A percentile compares a stretch with the other conserved stretches of the same genome.
phyloP scores from a whole-genome alignment of 176 grass and related monocot species.

The Cenchrus fungigraminus region DNA sequence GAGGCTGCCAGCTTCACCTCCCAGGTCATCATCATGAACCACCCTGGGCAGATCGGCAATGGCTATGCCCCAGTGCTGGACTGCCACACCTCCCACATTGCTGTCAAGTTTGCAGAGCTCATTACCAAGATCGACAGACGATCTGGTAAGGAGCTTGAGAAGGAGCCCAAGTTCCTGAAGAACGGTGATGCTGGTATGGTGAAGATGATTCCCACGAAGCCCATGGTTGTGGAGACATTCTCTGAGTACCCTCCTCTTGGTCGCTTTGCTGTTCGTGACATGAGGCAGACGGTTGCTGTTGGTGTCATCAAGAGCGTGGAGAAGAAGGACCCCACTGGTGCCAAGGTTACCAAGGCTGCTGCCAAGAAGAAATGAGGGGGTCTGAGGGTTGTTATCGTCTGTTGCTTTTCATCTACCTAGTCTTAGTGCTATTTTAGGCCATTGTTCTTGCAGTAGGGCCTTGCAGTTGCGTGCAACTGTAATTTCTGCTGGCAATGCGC shows the following conservation, averaged over 20 bases:
- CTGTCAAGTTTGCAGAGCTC: conserved; percentile 90
- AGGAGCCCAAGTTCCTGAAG: conserved; percentile 91
- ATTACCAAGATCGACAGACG: conserved; percentile 85
- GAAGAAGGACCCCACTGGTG: conserved; percentile 76
- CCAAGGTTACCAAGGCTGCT: conserved; percentile 85
- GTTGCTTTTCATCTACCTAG: too few species aligned
- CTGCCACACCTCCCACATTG: conserved; percentile 96
- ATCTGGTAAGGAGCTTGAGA: conserved; percentile 92
- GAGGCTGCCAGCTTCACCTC: conserved; percentile 82
- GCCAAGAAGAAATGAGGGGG: conserved; percentile 71
- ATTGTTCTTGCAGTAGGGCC: too few species aligned
- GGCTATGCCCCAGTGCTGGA: conserved; percentile 86
- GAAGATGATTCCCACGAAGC: conserved; percentile 97
- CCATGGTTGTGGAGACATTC: conserved; percentile 92
- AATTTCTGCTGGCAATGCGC: too few species aligned
- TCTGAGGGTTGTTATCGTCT: too few species aligned
- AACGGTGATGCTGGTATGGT: conserved; percentile 88
- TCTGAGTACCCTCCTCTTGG: conserved; percentile 72
- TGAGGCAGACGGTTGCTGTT: conserved; percentile 83
- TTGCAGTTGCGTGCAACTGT: too few species aligned
- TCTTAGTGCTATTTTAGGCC: too few species aligned
- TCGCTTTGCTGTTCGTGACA: conserved; percentile 77
- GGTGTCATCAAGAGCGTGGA: conserved; percentile 84
- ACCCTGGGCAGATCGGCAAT: conserved; percentile 92
- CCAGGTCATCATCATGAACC: conserved; percentile 98